Conservation (phyloP, 306 rosid genomes). For the Ceratonia siliqua region DNA sequence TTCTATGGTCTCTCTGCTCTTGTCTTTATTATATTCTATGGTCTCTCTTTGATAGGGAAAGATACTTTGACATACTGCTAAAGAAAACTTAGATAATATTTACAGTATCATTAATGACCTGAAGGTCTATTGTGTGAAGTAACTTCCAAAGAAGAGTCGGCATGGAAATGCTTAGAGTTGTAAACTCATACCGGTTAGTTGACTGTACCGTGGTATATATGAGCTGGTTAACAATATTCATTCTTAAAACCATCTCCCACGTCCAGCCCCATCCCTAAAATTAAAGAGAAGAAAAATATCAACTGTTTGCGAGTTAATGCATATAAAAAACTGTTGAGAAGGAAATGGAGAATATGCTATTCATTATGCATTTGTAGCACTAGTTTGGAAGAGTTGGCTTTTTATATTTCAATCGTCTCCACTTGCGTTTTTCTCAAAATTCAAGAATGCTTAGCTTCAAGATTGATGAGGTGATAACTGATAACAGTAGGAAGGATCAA, state of each 20-base stretch:
- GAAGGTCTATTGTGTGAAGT: neutral
- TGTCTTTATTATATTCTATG: neutral
- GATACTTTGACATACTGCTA: neutral
- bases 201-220: neutral
- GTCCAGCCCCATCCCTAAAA: no score
- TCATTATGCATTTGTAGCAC: neutral
- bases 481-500: neutral
- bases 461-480: neutral
- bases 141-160: no score
- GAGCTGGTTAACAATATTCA: neutral
- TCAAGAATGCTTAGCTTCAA: neutral
- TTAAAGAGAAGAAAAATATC: neutral
- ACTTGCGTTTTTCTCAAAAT: neutral
- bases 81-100: neutral
- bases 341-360: neutral
- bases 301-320: neutral
- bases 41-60: neutral
- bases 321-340: neutral
- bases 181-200: neutral
- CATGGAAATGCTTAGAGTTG: neutral
- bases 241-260: neutral
- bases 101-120: neutral
- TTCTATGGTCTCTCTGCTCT: neutral
- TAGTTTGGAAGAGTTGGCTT: neutral
- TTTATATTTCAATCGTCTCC: neutral